Conservation (phyloP, 148 eudicot species). For the Vaccinium darrowii region DNA sequence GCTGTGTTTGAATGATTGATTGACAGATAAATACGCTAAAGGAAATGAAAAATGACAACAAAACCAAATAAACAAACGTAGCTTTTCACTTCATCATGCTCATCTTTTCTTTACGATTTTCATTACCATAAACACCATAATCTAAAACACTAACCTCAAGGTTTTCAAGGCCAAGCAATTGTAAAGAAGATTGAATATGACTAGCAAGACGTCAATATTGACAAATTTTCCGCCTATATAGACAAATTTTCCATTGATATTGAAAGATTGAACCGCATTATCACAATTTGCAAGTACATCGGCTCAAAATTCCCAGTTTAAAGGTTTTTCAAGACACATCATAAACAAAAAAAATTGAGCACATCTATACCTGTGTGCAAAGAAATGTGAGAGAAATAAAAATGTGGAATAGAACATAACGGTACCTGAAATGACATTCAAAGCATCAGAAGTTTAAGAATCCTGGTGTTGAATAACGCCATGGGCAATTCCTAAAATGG, state of each 20-base stretch:
- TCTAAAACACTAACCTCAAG: background rate
- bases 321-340: background rate
- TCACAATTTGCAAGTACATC: background rate
- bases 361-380: background rate
- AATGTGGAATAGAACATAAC: background rate
- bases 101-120: background rate
- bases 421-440: slow-evolving; percentile 26
- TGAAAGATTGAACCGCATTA: background rate
- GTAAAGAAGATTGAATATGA: background rate
- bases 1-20: background rate
- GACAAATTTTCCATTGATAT: background rate
- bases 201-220: background rate
- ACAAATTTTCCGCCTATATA: background rate
- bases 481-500: background rate
- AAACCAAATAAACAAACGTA: background rate
- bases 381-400: background rate
- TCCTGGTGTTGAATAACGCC: background rate
- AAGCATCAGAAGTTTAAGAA: slow-evolving; percentile 6
- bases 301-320: background rate
- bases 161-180: background rate
- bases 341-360: background rate
- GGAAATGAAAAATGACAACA: background rate
- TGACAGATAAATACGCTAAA: background rate
- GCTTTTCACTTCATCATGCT: background rate
- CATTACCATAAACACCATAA: background rate